Percentiles rank a stretch among this genome's conserved stretches.
Evolutionary conservation across 1,284 basidiomycete genomes (phyloP).

Genomic region (Megacollybia platyphylla): DNA sequence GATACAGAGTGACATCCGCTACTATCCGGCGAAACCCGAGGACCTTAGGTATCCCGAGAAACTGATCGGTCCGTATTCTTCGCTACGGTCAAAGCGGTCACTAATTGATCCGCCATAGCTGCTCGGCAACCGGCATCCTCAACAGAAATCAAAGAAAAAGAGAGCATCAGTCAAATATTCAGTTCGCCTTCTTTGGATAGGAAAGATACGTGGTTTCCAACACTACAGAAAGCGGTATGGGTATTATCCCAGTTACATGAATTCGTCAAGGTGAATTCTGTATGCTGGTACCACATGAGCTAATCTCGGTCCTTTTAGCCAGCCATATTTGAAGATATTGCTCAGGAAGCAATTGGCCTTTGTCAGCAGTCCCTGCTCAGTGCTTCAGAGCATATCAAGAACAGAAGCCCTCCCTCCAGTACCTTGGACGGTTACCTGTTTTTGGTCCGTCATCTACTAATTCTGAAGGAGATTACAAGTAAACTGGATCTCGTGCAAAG

Average conservation of each 20-base stretch:
- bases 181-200: conserved; percentile 59
- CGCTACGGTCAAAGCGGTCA: not conserved
- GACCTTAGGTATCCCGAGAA: conserved; percentile 82
- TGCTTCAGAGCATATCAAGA: conserved; percentile 53
- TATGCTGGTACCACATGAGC: not conserved
- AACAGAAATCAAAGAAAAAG: conserved; percentile 35
- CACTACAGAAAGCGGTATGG: conserved; percentile 76
- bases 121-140: conserved; percentile 8
- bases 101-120: conserved; percentile 1
- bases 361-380: conserved; percentile 70
- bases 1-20: conserved; percentile 76
- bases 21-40: conserved; percentile 63
- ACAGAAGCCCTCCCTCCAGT: conserved; percentile 30
- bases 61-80: conserved; percentile 32
- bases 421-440: conserved; percentile 68
- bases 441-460: conserved; percentile 79
- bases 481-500: conserved; percentile 56
- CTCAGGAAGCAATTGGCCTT: conserved; percentile 77
- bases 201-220: conserved; percentile 83
- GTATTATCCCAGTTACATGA: conserved; percentile 80
- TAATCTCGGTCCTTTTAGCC: conserved; percentile 31
- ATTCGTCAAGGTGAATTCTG: conserved; percentile 68
- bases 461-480: conserved; percentile 80
- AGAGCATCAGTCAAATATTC: conserved; percentile 54
- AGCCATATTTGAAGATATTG: conserved; percentile 87